These are phyloP conservation scores for Puccinia novopanici DNA, from an alignment of 1,284 basidiomycete species.

Conservation along the genomic window DNA sequence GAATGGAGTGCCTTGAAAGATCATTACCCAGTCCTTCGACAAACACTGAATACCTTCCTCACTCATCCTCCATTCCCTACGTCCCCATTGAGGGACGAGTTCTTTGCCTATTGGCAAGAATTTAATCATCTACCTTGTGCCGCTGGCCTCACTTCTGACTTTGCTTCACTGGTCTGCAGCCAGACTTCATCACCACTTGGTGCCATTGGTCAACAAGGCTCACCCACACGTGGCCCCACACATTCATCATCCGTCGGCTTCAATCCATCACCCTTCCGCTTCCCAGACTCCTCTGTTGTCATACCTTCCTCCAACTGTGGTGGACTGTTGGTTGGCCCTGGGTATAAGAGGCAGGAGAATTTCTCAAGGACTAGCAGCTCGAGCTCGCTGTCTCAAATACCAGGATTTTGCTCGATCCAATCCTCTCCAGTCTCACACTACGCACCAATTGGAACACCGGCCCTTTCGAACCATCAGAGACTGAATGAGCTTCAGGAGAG, in stretches of 20 bases:
- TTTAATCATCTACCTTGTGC: not conserved
- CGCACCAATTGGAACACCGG: slow-evolving; percentile 4
- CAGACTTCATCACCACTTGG: slow-evolving; percentile 20
- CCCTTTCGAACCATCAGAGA: not conserved
- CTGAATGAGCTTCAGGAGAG: slow-evolving; percentile 16
- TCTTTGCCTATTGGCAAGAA: slow-evolving; percentile 17
- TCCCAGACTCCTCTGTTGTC: not conserved
- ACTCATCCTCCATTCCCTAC: not conserved
- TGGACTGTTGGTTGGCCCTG: not conserved
- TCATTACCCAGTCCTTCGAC: slow-evolving; percentile 14
- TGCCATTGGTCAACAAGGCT: slow-evolving; percentile 31
- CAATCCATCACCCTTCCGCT: not conserved
- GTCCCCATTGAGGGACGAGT: slow-evolving; percentile 13
- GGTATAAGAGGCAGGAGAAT: not conserved
- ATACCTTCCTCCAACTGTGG: not conserved
- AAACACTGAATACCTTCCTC: not conserved
- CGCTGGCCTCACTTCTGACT: not conserved
- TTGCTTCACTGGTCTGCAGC: not conserved
- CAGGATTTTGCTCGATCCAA: not conserved
- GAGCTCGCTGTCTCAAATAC: slow-evolving; percentile 17
- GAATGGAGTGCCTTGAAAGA: slow-evolving; percentile 29
- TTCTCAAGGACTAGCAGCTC: slow-evolving; percentile 22
- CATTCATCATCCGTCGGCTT: not conserved
- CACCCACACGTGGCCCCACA: not conserved
- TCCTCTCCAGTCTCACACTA: slow-evolving; percentile 10